Conservation (phyloP, 495 filamentous ascomycete species). For the Neurospora discreta region DNA sequence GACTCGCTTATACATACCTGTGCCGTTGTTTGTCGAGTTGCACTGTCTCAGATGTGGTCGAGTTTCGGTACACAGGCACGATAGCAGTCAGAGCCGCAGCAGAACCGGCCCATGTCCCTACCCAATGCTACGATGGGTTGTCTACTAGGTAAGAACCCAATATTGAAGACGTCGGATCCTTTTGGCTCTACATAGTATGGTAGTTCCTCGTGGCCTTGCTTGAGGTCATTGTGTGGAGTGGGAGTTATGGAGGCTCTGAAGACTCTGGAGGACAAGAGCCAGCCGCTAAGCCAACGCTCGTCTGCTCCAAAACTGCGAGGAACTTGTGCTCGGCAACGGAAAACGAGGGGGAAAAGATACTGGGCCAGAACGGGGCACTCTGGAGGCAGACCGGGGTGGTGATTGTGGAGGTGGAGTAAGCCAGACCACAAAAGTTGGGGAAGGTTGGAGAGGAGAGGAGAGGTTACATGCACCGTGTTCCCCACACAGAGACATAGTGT, state of each 20-base stretch:
- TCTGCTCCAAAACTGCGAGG: not conserved
- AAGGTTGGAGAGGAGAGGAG: constrained; percentile 20
- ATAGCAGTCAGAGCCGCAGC: not conserved
- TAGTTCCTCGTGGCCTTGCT: not conserved
- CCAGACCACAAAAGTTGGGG: constrained; percentile 12
- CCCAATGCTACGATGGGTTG: not conserved
- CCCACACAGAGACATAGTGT: not conserved
- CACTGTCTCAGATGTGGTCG: not conserved
- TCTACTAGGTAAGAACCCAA: not conserved
- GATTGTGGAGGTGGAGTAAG: not conserved
- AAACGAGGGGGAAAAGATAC: not conserved
- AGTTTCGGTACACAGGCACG: not conserved
- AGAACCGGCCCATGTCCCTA: not conserved
- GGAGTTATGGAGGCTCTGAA: not conserved
- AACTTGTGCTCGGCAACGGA: not conserved
- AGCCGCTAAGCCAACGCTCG: not conserved
- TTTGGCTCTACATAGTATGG: not conserved
- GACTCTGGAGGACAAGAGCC: not conserved
- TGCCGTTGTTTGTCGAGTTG: not conserved
- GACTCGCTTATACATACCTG: not conserved
- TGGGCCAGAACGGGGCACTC: not conserved
- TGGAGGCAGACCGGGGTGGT: not conserved
- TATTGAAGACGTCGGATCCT: not conserved
- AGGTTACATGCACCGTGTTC: constrained; percentile 1
- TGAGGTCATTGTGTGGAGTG: not conserved